phyloP scores from a whole-genome alignment of 1,284 basidiomycete genomes.

The Boletus semigastroideus region DNA sequence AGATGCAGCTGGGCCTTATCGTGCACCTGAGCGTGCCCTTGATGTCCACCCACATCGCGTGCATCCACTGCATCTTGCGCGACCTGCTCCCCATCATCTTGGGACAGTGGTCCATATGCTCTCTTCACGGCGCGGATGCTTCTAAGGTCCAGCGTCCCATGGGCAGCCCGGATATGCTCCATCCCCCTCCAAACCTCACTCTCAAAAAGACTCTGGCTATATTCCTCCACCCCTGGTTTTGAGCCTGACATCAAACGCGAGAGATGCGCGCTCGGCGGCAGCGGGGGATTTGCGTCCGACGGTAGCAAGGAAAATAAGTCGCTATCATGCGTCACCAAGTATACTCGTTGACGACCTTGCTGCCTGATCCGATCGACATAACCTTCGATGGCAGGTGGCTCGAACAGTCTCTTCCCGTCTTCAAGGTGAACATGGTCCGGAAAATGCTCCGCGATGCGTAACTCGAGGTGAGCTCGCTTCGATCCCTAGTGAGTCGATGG shows the following conservation, averaged over 20 bases:
- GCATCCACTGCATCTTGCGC: slow-evolving; percentile 50
- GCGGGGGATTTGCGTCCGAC: slow-evolving; percentile 62
- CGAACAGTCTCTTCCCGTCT: slow-evolving; percentile 54
- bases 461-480: slow-evolving; percentile 62
- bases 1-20: slow-evolving; percentile 55
- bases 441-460: slow-evolving; percentile 68
- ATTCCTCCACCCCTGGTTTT: slow-evolving; percentile 24
- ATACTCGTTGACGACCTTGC: slow-evolving; percentile 60
- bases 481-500: slow-evolving; percentile 39
- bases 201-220: slow-evolving; percentile 42
- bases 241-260: slow-evolving; percentile 28
- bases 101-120: slow-evolving; percentile 42
- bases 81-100: slow-evolving; percentile 24
- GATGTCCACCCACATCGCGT: slow-evolving; percentile 68
- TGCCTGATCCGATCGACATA: slow-evolving; percentile 71
- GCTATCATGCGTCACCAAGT: slow-evolving; percentile 73
- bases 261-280: slow-evolving; percentile 55
- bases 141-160: slow-evolving; percentile 68
- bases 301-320: slow-evolving; percentile 64
- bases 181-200: slow-evolving; percentile 62
- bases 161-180: slow-evolving; percentile 65
- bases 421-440: slow-evolving; percentile 54
- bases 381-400: slow-evolving; percentile 79
- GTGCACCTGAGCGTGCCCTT: slow-evolving; percentile 41
- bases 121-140: slow-evolving; percentile 63